phyloP scores from a whole-genome alignment of 345 rosid genomes.

The Eucalyptus microcorys region DNA sequence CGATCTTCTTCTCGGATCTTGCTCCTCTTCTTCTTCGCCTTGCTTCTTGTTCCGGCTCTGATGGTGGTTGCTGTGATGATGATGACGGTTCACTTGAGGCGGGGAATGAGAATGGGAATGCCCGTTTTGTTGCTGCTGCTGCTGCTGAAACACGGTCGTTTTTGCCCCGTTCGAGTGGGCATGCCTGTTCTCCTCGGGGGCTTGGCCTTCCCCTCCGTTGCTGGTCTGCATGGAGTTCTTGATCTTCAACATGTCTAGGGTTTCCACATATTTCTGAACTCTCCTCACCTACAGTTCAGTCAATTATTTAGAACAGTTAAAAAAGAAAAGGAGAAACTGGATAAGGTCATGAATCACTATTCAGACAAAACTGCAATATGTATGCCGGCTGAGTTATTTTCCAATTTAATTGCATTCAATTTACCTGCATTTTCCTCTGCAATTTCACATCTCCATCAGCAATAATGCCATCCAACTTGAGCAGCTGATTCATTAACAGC shows the following conservation, averaged over 20 bases:
- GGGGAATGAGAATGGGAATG: conserved; percentile 13
- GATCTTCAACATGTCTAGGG: conserved; percentile 74
- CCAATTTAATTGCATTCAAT: background rate
- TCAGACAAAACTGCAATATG: background rate
- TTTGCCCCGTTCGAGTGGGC: conserved; percentile 24
- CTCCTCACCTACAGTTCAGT: conserved; percentile 54
- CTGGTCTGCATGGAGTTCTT: conserved; percentile 44
- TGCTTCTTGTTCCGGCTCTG: background rate
- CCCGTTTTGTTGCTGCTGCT: conserved; percentile 26
- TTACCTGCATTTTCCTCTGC: conserved; percentile 97
- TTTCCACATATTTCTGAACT: conserved; percentile 90
- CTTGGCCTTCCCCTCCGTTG: conserved; percentile 24
- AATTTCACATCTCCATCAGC: conserved; percentile 88
- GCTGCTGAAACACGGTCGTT: conserved; percentile 26
- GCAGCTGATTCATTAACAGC: conserved; percentile 86
- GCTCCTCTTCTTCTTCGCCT: background rate
- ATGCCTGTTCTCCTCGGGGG: conserved; percentile 6
- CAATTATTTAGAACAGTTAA: background rate
- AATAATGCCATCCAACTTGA: conserved; percentile 75
- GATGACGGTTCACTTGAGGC: conserved; percentile 7
- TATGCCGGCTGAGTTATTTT: background rate
- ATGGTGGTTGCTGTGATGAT: conserved; percentile 23
- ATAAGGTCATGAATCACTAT: background rate
- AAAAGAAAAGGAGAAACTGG: background rate
- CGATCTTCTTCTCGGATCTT: conserved; percentile 11